phyloP scores from a whole-genome alignment of 805 yeast species.

The Spathaspora passalidarum region DNA sequence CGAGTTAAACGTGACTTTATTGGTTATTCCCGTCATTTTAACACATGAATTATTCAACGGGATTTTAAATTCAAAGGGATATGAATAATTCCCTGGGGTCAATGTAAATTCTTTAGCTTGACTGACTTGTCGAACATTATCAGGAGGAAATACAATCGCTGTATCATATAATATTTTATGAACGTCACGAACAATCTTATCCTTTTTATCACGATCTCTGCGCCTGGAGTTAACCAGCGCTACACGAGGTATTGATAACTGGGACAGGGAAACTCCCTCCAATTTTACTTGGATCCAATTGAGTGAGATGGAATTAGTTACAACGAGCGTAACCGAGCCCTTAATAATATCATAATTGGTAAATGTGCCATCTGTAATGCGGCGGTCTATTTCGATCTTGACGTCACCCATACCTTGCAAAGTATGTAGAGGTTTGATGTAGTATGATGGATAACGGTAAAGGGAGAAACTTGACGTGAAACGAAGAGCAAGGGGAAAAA shows the following conservation, averaged over 20 bases:
- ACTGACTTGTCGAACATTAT: slow-evolving; percentile 43
- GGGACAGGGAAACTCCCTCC: slow-evolving; percentile 45
- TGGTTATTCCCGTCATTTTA: slow-evolving; percentile 31
- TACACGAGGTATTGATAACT: slow-evolving; percentile 26
- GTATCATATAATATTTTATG: slow-evolving; percentile 52
- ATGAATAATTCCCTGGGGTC: slow-evolving; percentile 49
- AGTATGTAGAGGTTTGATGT: background rate
- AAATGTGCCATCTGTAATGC: slow-evolving; percentile 37
- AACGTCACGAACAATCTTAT: slow-evolving; percentile 26
- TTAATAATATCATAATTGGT: slow-evolving; percentile 44
- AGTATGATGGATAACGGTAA: background rate
- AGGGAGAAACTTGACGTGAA: background rate
- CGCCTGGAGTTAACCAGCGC: background rate
- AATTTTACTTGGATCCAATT: slow-evolving; percentile 50
- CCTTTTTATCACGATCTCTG: slow-evolving; percentile 16
- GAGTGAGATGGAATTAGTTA: slow-evolving; percentile 40
- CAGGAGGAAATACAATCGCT: slow-evolving; percentile 50
- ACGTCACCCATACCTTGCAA: slow-evolving; percentile 15
- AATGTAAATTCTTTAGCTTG: slow-evolving; percentile 43
- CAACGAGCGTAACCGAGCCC: slow-evolving; percentile 40
- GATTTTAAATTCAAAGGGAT: slow-evolving; percentile 46
- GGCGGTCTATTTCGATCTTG: slow-evolving; percentile 31
- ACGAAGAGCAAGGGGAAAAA: background rate
- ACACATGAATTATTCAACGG: slow-evolving; percentile 43
- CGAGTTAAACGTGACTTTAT: slow-evolving; percentile 29